These are phyloP conservation scores for Gigaspora rosea DNA, from an alignment of 192 early-diverging fungal species.

Conservation along the genomic window DNA sequence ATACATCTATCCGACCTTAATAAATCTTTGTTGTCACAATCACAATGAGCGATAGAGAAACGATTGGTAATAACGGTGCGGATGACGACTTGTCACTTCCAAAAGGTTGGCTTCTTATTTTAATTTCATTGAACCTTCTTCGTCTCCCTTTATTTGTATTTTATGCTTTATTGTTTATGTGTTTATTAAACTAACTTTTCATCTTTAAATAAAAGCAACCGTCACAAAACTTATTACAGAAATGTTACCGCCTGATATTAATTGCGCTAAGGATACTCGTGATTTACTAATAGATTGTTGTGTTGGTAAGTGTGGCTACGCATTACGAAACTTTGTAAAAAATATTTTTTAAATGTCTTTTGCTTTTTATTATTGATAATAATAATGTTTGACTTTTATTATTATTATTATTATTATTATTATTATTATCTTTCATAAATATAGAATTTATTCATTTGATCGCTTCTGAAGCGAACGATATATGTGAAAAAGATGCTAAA, in stretches of 20 bases:
- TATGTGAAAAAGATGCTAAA: conserved; percentile 93
- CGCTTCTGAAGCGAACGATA: conserved; percentile 92
- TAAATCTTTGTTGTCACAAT: conserved; percentile 5
- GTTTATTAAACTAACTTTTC: not conserved
- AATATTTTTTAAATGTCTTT: not conserved
- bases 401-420: not conserved
- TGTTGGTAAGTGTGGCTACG: conserved; percentile 62
- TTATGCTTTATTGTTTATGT: not conserved
- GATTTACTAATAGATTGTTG: conserved; percentile 97
- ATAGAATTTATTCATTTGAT: conserved; percentile 95
- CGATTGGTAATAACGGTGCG: conserved; percentile 36
- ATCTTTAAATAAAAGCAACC: conserved; percentile 60
- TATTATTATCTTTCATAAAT: not conserved
- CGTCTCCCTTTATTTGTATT: not conserved
- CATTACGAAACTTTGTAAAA: not conserved
- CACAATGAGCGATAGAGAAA: conserved; percentile 58
- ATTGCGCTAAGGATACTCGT: conserved; percentile 93
- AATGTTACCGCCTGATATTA: conserved; percentile 89
- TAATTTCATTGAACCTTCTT: not conserved
- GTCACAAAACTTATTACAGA: conserved; percentile 95
- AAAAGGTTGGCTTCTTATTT: conserved; percentile 52
- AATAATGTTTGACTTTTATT: not conserved
- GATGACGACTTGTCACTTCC: conserved; percentile 93
- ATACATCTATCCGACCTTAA: not conserved
- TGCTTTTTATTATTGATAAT: not conserved